These are phyloP conservation scores for Saccharomycopsis capsularis DNA, from an alignment of 805 yeast species.

Conservation along the genomic window DNA sequence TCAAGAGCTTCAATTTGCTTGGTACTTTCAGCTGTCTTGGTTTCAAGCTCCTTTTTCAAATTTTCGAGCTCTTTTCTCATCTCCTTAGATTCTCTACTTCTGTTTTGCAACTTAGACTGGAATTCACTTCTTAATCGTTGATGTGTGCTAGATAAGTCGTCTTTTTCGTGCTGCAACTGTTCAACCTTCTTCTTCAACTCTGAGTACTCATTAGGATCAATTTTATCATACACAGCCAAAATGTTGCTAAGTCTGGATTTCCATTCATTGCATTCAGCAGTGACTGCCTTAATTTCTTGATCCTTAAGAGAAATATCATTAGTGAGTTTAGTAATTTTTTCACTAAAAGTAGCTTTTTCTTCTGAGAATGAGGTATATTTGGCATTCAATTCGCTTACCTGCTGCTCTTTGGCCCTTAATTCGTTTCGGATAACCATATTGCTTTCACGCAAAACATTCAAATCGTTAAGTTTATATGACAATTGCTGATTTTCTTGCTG, in stretches of 20 bases:
- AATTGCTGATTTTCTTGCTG: slow-evolving; percentile 38
- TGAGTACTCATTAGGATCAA: slow-evolving; percentile 42
- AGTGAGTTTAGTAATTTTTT: slow-evolving; percentile 31
- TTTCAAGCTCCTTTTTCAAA: slow-evolving; percentile 22
- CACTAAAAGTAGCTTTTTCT: slow-evolving; percentile 41
- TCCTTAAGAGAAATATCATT: slow-evolving; percentile 42
- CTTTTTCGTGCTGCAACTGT: slow-evolving; percentile 24
- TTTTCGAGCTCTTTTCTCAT: slow-evolving; percentile 21
- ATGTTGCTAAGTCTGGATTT: slow-evolving; percentile 45
- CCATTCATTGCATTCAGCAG: slow-evolving; percentile 56
- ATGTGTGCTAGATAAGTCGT: slow-evolving; percentile 23
- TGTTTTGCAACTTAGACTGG: slow-evolving; percentile 22
- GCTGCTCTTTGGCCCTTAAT: slow-evolving; percentile 28
- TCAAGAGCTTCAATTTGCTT: slow-evolving; percentile 22
- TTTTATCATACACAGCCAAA: slow-evolving; percentile 37
- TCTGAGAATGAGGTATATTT: slow-evolving; percentile 29
- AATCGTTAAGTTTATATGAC: slow-evolving; percentile 40
- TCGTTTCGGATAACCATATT: slow-evolving; percentile 57
- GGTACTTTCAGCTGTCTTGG: slow-evolving; percentile 24
- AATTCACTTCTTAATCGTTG: slow-evolving; percentile 25
- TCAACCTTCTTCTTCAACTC: slow-evolving; percentile 30
- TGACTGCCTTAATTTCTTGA: slow-evolving; percentile 39
- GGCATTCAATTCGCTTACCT: slow-evolving; percentile 34
- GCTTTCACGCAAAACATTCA: slow-evolving; percentile 61
- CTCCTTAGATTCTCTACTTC: slow-evolving; percentile 26